A percentile compares a stretch with the other conserved stretches of the same genome.
Evolutionary conservation across 495 filamentous ascomycete species (phyloP).

Genomic region (Hyaloscypha bicolor): DNA sequence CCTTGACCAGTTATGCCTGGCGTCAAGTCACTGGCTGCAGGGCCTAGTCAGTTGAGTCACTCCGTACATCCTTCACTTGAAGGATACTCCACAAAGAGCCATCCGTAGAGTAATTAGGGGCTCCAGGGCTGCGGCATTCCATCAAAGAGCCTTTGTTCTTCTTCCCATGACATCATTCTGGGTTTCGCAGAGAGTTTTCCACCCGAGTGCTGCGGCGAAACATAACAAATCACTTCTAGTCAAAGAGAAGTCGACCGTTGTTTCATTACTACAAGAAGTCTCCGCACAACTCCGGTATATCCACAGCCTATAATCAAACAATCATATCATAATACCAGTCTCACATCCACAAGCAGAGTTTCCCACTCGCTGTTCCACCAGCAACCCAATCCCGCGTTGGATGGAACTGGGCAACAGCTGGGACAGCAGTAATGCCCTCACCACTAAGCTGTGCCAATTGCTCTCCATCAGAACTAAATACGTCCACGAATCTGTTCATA

Average conservation of each 20-base stretch:
- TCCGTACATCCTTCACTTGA: too few species aligned
- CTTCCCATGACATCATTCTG: neutral
- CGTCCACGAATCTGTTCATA: conserved; percentile 96
- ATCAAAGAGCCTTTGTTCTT: neutral
- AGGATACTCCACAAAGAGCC: too few species aligned
- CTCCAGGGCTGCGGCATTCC: too few species aligned
- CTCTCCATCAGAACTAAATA: conserved; percentile 77
- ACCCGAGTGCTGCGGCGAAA: neutral
- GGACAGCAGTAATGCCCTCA: conserved; percentile 89
- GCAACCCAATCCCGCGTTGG: conserved; percentile 88
- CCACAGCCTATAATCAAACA: neutral
- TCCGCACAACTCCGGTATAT: too few species aligned
- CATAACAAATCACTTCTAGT: neutral
- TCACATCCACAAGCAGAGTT: conserved; percentile 88
- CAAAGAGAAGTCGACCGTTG: too few species aligned
- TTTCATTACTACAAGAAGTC: too few species aligned
- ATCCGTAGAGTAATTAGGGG: too few species aligned
- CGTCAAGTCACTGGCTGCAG: neutral
- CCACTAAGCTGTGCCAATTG: conserved; percentile 90
- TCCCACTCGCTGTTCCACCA: conserved; percentile 89
- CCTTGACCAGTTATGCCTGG: neutral
- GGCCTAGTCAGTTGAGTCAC: neutral
- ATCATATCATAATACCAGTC: neutral
- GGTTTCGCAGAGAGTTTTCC: neutral
- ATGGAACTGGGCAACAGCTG: conserved; percentile 90